phyloP scores from a whole-genome alignment of 805 yeast species.

The Kodamaea kakaduensis region DNA sequence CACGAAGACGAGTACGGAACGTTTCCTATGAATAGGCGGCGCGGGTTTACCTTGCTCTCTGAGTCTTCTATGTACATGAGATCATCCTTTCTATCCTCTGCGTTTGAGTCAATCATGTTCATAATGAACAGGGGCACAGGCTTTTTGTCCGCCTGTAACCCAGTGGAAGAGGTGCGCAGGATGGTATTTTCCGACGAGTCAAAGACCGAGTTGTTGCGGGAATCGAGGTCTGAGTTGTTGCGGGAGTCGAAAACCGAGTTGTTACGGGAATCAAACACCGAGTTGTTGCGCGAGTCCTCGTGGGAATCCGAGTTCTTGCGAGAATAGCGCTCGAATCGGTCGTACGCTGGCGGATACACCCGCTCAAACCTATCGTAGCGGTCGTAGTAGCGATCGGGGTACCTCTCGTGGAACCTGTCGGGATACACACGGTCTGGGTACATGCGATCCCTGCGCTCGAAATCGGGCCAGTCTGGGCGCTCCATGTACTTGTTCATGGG shows the following conservation, averaged over 20 bases:
- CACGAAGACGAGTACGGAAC: constrained; percentile 47
- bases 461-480: too few relatives aligned
- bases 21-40: constrained; percentile 52
- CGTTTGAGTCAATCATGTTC: constrained; percentile 14
- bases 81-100: constrained; percentile 1
- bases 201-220: constrained; percentile 11
- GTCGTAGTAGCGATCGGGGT: too few relatives aligned
- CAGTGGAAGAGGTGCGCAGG: constrained; percentile 10
- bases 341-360: too few relatives aligned
- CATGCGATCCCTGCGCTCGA: too few relatives aligned
- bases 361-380: too few relatives aligned
- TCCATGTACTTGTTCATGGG: constrained; percentile 10
- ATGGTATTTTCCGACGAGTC: constrained; percentile 11
- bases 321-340: too few relatives aligned
- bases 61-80: constrained; percentile 12
- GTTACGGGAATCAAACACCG: constrained; percentile 14
- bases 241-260: constrained; percentile 15
- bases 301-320: too few relatives aligned
- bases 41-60: constrained; percentile 34
- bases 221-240: constrained; percentile 13
- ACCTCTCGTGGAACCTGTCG: too few relatives aligned
- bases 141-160: constrained; percentile 10
- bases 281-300: constrained; percentile 14
- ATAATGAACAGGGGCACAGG: constrained; percentile 26
- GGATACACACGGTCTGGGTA: too few relatives aligned